Evolutionary conservation across 2,329 filamentous ascomycete species (phyloP).

Genomic region (Fusarium chuoi): DNA sequence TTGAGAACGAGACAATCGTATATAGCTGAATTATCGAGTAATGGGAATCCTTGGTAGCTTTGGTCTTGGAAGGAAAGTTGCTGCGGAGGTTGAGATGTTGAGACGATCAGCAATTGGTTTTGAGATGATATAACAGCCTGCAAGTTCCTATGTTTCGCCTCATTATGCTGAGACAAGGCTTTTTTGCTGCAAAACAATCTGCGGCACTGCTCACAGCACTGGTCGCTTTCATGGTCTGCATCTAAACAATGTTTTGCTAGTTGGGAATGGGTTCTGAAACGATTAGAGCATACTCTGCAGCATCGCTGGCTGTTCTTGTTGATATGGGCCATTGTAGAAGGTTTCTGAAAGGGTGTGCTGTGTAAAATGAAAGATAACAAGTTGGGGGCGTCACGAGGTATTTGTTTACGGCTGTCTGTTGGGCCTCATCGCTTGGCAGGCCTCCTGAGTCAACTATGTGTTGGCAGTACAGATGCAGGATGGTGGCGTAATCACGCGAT

Average conservation of each 20-base stretch:
- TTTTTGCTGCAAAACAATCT: neutral
- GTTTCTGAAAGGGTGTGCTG: fast-evolving
- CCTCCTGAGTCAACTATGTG: neutral
- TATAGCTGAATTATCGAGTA: neutral
- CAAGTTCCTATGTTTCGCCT: neutral
- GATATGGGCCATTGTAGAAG: neutral
- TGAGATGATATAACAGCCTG: neutral
- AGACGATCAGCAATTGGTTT: fast-evolving
- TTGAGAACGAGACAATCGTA: neutral
- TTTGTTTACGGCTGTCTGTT: neutral
- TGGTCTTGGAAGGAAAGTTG: neutral
- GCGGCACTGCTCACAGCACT: constrained; percentile 2
- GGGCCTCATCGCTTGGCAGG: neutral
- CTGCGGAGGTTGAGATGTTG: fast-evolving
- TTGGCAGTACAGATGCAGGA: neutral
- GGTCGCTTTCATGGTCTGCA: neutral
- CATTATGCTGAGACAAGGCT: neutral
- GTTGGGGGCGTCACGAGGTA: fast-evolving
- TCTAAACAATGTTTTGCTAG: neutral
- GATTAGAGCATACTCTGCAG: neutral
- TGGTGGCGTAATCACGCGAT: neutral
- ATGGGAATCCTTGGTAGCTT: neutral
- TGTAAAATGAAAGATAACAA: no score
- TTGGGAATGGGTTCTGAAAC: neutral
- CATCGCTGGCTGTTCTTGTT: neutral